These are phyloP conservation scores for Citrus medica DNA, from an alignment of 345 rosid species.

Conservation along the genomic window DNA sequence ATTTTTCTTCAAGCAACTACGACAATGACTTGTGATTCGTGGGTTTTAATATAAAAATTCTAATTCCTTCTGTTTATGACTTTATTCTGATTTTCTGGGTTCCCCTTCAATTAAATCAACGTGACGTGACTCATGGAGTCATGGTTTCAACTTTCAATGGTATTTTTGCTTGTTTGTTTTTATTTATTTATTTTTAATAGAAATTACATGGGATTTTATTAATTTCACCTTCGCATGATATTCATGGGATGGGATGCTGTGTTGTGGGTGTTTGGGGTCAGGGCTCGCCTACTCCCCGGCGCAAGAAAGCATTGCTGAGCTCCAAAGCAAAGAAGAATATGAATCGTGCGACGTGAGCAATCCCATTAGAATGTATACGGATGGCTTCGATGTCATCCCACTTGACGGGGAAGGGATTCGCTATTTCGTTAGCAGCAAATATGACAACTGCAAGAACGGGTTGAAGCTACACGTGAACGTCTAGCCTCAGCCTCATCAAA, in stretches of 20 bases:
- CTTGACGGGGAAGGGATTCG: conserved; percentile 43
- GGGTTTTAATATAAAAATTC: no score
- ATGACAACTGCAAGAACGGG: conserved; percentile 55
- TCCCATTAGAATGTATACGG: conserved; percentile 46
- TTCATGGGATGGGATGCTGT: background rate
- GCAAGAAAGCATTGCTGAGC: conserved; percentile 47
- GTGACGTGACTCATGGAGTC: background rate
- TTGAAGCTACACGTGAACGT: conserved; percentile 55
- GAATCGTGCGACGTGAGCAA: conserved; percentile 47
- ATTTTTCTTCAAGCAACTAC: no score
- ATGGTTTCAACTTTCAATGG: no score
- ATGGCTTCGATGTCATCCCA: conserved; percentile 38
- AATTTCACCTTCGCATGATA: background rate
- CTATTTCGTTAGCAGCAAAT: conserved; percentile 48
- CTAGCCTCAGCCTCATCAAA: conserved; percentile 10
- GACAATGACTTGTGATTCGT: no score
- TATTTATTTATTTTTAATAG: no score
- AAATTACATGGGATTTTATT: background rate
- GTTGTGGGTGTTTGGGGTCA: background rate
- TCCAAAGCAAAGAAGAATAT: conserved; percentile 43
- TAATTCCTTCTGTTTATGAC: no score
- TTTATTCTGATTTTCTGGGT: background rate
- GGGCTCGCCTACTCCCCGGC: conserved; percentile 61
- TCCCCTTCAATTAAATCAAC: background rate
- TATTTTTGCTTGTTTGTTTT: no score